A percentile compares a stretch with the other conserved stretches of the same genome.
Evolutionary conservation across 306 rosid species (phyloP).

Genomic region (Prunus salicina): DNA sequence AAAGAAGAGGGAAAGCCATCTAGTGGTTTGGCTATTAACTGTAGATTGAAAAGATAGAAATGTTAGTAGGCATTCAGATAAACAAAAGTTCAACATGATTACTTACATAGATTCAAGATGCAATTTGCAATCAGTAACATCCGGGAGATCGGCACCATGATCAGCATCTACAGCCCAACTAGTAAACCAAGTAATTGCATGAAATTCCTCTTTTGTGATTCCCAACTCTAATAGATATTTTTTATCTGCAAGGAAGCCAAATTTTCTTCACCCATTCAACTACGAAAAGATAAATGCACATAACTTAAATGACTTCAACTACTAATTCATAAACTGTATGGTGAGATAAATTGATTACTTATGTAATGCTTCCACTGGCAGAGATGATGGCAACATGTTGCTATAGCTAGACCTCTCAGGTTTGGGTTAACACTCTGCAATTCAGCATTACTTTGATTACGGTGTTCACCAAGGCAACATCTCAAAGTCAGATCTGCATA

Average conservation of each 20-base stretch:
- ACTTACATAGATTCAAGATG: constrained; percentile 58
- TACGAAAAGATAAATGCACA: constrained; percentile 16
- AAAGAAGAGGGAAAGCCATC: not conserved
- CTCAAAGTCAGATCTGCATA: constrained; percentile 84
- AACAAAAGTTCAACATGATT: constrained; percentile 23
- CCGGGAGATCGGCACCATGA: constrained; percentile 66
- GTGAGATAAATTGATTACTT: constrained; percentile 44
- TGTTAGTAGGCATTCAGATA: not conserved
- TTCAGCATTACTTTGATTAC: constrained; percentile 28
- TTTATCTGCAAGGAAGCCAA: constrained; percentile 54
- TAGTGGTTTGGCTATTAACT: not conserved
- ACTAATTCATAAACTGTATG: not conserved
- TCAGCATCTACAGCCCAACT: constrained; percentile 95
- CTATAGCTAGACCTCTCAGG: constrained; percentile 78
- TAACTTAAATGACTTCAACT: not conserved
- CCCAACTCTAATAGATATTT: constrained; percentile 62
- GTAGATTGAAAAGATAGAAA: no score
- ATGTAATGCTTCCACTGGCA: constrained; percentile 93
- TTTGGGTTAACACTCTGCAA: constrained; percentile 24
- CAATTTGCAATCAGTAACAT: constrained; percentile 27
- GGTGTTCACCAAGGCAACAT: constrained; percentile 69
- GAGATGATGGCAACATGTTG: constrained; percentile 97
- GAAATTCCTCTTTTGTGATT: constrained; percentile 69
- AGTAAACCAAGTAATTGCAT: constrained; percentile 90
- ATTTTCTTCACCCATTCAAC: constrained; percentile 5